phyloP scores from a whole-genome alignment of 306 rosid genomes.

The Senna tora region DNA sequence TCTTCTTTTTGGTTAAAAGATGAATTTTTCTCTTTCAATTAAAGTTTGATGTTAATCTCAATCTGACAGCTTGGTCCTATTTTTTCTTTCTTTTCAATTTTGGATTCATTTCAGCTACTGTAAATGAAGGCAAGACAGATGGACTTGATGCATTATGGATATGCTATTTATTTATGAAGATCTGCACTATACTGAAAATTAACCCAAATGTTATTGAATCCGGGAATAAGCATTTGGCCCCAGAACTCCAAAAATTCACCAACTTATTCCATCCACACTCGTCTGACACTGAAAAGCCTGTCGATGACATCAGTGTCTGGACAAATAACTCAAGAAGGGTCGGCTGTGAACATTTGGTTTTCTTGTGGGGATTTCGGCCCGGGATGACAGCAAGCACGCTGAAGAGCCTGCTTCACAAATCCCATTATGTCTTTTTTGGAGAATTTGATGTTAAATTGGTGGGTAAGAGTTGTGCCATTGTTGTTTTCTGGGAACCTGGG shows the following conservation, averaged over 20 bases:
- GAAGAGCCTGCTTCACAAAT: slow-evolving; percentile 53
- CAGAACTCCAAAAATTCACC: slow-evolving; percentile 46
- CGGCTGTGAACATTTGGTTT: slow-evolving; percentile 57
- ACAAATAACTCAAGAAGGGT: slow-evolving; percentile 53
- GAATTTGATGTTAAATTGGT: slow-evolving; percentile 76
- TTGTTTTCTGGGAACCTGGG: slow-evolving; percentile 72
- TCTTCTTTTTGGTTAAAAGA: neutral
- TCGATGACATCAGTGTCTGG: slow-evolving; percentile 57
- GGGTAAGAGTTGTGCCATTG: slow-evolving; percentile 76
- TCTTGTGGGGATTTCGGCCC: slow-evolving; percentile 78
- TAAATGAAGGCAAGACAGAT: slow-evolving; percentile 55
- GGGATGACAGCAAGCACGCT: slow-evolving; percentile 65
- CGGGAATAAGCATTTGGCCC: slow-evolving; percentile 41
- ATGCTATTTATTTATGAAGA: slow-evolving; percentile 64
- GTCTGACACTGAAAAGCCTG: slow-evolving; percentile 37
- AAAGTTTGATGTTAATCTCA: slow-evolving; percentile 21
- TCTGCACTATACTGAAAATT: slow-evolving; percentile 71
- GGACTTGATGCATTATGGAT: slow-evolving; percentile 68
- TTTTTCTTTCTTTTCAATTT: slow-evolving; percentile 12
- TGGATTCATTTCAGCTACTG: slow-evolving; percentile 50
- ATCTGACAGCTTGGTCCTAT: slow-evolving; percentile 4
- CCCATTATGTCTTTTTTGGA: slow-evolving; percentile 58
- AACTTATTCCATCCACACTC: slow-evolving; percentile 49
- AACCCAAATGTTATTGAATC: slow-evolving; percentile 38
- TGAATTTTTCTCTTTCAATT: neutral